These are phyloP conservation scores for Blumeriella jaapii DNA, from an alignment of 2,329 filamentous ascomycete genomes.

Conservation along the genomic window DNA sequence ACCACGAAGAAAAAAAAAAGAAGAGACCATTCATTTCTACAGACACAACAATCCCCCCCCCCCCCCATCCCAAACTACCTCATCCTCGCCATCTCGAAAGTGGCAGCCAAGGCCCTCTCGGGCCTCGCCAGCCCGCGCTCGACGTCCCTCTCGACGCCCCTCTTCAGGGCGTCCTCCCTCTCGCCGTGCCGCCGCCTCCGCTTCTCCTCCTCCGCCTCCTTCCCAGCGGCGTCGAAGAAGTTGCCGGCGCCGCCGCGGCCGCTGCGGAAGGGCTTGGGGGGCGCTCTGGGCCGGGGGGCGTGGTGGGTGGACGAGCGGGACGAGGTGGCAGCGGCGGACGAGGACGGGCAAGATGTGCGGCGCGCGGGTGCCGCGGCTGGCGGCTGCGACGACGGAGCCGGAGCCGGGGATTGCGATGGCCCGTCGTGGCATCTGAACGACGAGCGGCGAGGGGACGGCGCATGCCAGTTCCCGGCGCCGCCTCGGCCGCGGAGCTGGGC, in stretches of 20 bases:
- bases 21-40: too few species aligned
- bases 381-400: too few species aligned
- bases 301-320: conserved; percentile 21
- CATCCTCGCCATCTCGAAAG: conserved; percentile 9
- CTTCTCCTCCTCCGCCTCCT: too few species aligned
- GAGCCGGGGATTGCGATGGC: too few species aligned
- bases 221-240: conserved; percentile 30
- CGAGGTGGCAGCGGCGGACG: conserved; percentile 19
- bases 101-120: conserved; percentile 31
- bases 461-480: conserved; percentile 54
- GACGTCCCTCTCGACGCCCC: conserved; percentile 34
- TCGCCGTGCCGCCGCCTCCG: conserved; percentile 23
- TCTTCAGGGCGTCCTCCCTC: conserved; percentile 32
- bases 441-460: too few species aligned
- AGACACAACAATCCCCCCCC: too few species aligned
- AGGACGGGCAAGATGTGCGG: too few species aligned
- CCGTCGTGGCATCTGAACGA: too few species aligned
- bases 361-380: too few species aligned
- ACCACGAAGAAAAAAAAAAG: too few species aligned
- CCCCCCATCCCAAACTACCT: too few species aligned
- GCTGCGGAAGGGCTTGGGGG: conserved; percentile 28
- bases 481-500: conserved; percentile 41
- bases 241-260: conserved; percentile 55
- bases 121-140: conserved; percentile 37
- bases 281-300: conserved; percentile 23